Conservation (phyloP, 1,284 basidiomycete genomes). For the Leccinum fallax region DNA sequence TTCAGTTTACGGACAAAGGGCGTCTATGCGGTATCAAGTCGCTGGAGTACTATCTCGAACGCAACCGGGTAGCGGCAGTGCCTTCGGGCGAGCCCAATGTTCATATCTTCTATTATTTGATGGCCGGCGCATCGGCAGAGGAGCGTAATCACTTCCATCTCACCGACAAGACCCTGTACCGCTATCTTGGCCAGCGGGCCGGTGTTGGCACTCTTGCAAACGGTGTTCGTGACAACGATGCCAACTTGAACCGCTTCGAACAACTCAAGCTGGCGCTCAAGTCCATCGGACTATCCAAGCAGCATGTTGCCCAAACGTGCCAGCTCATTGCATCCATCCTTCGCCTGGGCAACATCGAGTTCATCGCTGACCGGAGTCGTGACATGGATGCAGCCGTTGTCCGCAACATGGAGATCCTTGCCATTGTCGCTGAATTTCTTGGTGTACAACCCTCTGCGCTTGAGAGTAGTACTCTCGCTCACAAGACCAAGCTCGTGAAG, state of each 20-base stretch:
- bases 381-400: slow-evolving; percentile 88
- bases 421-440: slow-evolving; percentile 88
- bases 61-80: slow-evolving; percentile 78
- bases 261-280: slow-evolving; percentile 95
- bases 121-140: slow-evolving; percentile 82
- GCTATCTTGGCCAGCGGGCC: slow-evolving; percentile 57
- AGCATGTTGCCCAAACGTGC: slow-evolving; percentile 92
- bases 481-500: slow-evolving; percentile 91
- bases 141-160: slow-evolving; percentile 88
- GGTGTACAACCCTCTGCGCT: slow-evolving; percentile 79
- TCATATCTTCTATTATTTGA: slow-evolving; percentile 56
- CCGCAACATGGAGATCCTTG: slow-evolving; percentile 77
- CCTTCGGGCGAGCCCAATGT: slow-evolving; percentile 92
- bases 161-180: slow-evolving; percentile 75
- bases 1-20: slow-evolving; percentile 92
- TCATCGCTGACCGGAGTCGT: slow-evolving; percentile 75
- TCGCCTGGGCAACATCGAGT: slow-evolving; percentile 95
- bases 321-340: slow-evolving; percentile 94
- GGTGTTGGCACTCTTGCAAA: slow-evolving; percentile 40
- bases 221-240: slow-evolving; percentile 68
- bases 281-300: slow-evolving; percentile 89
- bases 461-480: slow-evolving; percentile 75
- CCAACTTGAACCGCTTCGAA: slow-evolving; percentile 67
- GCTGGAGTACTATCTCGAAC: slow-evolving; percentile 95
- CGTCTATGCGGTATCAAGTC: slow-evolving; percentile 91